Evolutionary conservation across 108 stramenopile genomes (phyloP), one percentile per base, ranked within the genome.

Genomic region (Mayamaea pseudoterrestris): DNA sequence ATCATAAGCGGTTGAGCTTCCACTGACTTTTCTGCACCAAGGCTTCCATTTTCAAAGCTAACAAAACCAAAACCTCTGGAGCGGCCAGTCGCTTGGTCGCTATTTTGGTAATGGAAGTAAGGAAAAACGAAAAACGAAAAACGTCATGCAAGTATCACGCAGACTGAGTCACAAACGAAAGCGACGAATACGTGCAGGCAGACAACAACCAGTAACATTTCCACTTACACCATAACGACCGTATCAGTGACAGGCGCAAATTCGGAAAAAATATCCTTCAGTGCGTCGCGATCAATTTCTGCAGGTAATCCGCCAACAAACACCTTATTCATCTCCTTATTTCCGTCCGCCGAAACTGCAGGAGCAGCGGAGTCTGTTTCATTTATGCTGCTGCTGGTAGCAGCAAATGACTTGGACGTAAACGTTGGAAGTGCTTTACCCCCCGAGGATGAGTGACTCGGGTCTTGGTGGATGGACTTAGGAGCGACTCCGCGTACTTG

Each of bases 41-140:
- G 64, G 20, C 71, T 70, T 27, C 80, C 87, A 55, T 78, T 66
- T 57, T 81, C 79, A 59, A 84, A 86, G 7, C 84, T 91, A 11
- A 95, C 82, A 68, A 95, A 95, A 12, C 84, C 94, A 61, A 92
- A 93, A 27, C 91, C 87, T 43, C 87, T 60, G 11, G 79, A 77
- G 12, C 85, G 73, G 30, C 74, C 78, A 1, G 67, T 61, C 17
- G 60, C 66, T 53, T 76, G 80, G 46, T 89, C 87, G n/a, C n/a
- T n/a, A n/a, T n/a, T n/a, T n/a, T n/a, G n/a, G n/a, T n/a, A n/a
- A n/a, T n/a, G n/a, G n/a, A n/a, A n/a, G n/a, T n/a, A n/a, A n/a
- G n/a, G n/a, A n/a, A n/a, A n/a, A n/a, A n/a, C n/a, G n/a, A n/a
- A n/a, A n/a, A n/a, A n/a, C n/a, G n/a, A n/a, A n/a, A n/a, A n/a